These are phyloP conservation scores for Bipolaris cookei DNA, from an alignment of 2,329 filamentous ascomycete genomes.

Conservation along the genomic window DNA sequence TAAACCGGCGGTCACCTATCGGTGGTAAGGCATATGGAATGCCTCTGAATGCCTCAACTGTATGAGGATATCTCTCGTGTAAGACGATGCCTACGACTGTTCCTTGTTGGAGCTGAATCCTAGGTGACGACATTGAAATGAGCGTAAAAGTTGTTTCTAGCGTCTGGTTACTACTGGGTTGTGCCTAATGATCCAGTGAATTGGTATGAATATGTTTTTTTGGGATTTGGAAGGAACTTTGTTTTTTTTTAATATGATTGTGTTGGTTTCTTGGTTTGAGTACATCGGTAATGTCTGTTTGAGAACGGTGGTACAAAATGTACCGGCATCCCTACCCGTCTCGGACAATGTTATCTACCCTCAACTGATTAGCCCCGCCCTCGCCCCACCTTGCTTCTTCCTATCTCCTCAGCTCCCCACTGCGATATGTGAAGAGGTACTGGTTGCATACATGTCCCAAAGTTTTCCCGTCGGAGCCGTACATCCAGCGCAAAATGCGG, in stretches of 20 bases:
- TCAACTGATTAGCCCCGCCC: not conserved
- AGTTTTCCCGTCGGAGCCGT: not conserved
- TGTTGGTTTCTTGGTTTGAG: not conserved
- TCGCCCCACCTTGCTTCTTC: not conserved
- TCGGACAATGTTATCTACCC: not conserved
- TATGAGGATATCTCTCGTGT: conserved; percentile 6
- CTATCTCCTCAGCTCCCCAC: not conserved
- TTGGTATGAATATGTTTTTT: not conserved
- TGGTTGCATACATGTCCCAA: not conserved
- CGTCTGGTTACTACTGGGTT: not conserved
- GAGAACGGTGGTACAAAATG: not conserved
- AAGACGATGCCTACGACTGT: conserved; percentile 16
- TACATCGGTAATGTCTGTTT: not conserved
- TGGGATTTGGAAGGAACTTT: not conserved
- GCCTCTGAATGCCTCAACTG: conserved; percentile 26
- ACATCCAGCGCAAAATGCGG: not conserved
- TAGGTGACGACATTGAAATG: conserved; percentile 2
- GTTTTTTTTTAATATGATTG: not conserved
- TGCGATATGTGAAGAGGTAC: too few relatives aligned
- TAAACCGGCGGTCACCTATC: conserved; percentile 27
- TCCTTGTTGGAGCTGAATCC: conserved; percentile 19
- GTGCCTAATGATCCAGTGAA: not conserved
- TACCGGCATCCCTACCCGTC: not conserved
- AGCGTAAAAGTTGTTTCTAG: not conserved
- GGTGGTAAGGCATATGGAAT: conserved; percentile 30